Percentiles rank a stretch among this genome's conserved stretches.
phyloP scores from a whole-genome alignment of 805 yeast species.

The Spencermartinsiella europaea region DNA sequence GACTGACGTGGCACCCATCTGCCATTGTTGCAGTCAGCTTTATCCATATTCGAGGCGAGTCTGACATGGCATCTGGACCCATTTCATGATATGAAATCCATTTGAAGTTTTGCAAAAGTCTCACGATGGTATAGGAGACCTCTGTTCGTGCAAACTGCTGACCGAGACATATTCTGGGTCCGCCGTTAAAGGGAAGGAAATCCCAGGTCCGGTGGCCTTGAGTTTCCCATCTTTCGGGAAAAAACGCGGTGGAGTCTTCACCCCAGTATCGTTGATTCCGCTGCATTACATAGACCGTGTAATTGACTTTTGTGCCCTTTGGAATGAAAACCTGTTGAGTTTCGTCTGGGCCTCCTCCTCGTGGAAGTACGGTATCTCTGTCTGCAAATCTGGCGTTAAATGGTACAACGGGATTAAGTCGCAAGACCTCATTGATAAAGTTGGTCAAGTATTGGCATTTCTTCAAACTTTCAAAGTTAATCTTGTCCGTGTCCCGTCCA shows the following conservation, averaged over 20 bases:
- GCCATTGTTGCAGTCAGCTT: slow-evolving; percentile 17
- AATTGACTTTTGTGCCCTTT: slow-evolving; percentile 41
- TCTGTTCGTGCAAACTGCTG: slow-evolving; percentile 53
- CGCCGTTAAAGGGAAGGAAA: slow-evolving; percentile 50
- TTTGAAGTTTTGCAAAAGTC: slow-evolving; percentile 31
- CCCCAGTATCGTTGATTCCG: slow-evolving; percentile 40
- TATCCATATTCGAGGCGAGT: slow-evolving; percentile 1
- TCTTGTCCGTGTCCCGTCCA: slow-evolving; percentile 25
- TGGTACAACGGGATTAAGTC: slow-evolving; percentile 51
- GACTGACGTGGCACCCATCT: slow-evolving; percentile 16
- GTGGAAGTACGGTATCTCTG: slow-evolving; percentile 45
- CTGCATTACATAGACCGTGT: slow-evolving; percentile 41
- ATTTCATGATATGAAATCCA: slow-evolving; percentile 1
- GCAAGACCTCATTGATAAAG: slow-evolving; percentile 44
- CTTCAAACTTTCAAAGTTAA: slow-evolving; percentile 45
- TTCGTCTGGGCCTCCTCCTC: slow-evolving; percentile 45
- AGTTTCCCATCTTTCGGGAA: slow-evolving; percentile 46
- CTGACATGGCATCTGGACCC: not conserved
- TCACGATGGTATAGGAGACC: slow-evolving; percentile 41
- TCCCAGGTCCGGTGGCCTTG: slow-evolving; percentile 40
- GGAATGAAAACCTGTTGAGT: slow-evolving; percentile 36
- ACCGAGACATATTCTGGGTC: slow-evolving; percentile 51
- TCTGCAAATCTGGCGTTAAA: slow-evolving; percentile 42
- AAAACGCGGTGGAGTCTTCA: slow-evolving; percentile 38
- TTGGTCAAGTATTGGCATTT: slow-evolving; percentile 43